Base-by-base conservation (phyloP, 2,329 filamentous ascomycete species). In the Alternaria longipes region DNA sequence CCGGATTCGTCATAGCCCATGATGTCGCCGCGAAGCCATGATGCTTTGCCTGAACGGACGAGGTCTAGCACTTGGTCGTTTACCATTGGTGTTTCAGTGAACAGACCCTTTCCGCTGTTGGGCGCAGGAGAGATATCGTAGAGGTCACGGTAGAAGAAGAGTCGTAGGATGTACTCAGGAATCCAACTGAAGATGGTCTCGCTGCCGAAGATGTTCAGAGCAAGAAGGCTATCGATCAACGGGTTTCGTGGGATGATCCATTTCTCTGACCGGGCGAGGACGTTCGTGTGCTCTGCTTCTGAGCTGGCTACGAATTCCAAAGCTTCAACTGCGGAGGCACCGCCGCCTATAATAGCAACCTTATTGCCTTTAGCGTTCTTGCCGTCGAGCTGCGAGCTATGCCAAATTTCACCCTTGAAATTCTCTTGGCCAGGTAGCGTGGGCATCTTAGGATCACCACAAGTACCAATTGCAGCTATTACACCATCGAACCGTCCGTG, bases 211-310 rank as follows among this genome's bases (percentile, higher is more conserved):
- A 95, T 85, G 76, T 96, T 96, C 70, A 93, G 81, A 3, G 91
- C 86, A 1, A 97, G 85, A 1, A 96, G 82, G 2, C 86, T 83
- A 74, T 96, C 89, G 52, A 95, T 84, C 44, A 95, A 50, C 0
- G 91, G 82, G 66, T 96, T 95, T 8, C 93, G 86, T 0, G 92
- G 92, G 54, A 94, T 94, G 64, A 95, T 92, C 92, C 91, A 94
- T 76, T 94, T 95, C 69, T 94, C 91, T 14, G 88, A 91, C 45
- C 92, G 85, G 0, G 92, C 88, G 9, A 96, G 84, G 30, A 96
- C 89, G 58, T 88, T 89, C 0, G 90, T 89, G 70, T 92, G 88
- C 8, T 82, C 81, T 0, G 91, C 92, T 4, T 88, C 84, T 42
- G 88, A 85, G 12, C 86, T 81, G 11, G 89, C 86, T 1, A 91